Percentiles rank a stretch among this genome's conserved stretches.
These are phyloP conservation scores for Agaricales sp. DNA, from an alignment of 1,284 basidiomycete species.

Conservation along the genomic window DNA sequence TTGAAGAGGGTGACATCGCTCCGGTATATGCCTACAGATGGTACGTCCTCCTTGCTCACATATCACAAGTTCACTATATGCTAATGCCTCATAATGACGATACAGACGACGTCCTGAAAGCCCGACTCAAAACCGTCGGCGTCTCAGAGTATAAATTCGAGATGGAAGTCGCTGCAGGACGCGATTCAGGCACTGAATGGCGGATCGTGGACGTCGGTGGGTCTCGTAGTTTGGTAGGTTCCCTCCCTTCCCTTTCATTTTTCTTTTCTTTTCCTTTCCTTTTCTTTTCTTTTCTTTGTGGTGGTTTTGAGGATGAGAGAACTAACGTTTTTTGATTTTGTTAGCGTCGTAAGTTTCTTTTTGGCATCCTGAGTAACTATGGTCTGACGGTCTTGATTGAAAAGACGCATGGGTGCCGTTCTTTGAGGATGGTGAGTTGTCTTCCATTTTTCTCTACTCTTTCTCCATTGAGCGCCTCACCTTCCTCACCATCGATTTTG, in stretches of 20 bases:
- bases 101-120: conserved; percentile 63
- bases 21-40: conserved; percentile 59
- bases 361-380: neutral
- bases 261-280: conserved; percentile 2
- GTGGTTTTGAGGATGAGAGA: too few species aligned
- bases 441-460: neutral
- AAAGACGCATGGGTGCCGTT: conserved; percentile 63
- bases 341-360: conserved; percentile 27
- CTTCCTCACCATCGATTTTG: too few species aligned
- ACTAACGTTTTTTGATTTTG: conserved; percentile 3
- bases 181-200: conserved; percentile 68
- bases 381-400: conserved; percentile 6
- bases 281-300: too few species aligned
- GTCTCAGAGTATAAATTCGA: conserved; percentile 71
- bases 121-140: conserved; percentile 66
- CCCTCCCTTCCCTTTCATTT: conserved; percentile 8
- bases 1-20: conserved; percentile 53
- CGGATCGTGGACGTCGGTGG: conserved; percentile 74
- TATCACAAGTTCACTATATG: neutral
- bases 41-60: conserved; percentile 22
- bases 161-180: conserved; percentile 59
- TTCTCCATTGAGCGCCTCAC: neutral
- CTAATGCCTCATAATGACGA: conserved; percentile 7
- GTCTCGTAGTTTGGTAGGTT: conserved; percentile 57
- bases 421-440: conserved; percentile 55